Conservation (phyloP, 2,329 filamentous ascomycete species). For the Neofusicoccum cordaticola region DNA sequence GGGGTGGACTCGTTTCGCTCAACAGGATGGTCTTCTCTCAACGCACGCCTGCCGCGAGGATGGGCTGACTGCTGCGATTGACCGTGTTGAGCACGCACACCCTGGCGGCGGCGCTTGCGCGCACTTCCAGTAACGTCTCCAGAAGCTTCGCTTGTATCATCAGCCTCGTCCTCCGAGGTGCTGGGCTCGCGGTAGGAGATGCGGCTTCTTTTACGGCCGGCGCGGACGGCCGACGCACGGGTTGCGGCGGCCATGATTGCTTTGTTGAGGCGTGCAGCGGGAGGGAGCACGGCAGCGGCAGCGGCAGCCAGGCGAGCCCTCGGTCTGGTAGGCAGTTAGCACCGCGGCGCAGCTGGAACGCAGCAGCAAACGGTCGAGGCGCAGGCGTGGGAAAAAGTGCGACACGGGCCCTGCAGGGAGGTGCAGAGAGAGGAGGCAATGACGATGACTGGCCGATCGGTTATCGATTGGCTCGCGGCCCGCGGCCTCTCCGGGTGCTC, state of each 20-base stretch:
- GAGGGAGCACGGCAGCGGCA: background rate
- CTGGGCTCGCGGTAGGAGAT: slow-evolving; percentile 38
- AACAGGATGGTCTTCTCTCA: slow-evolving; percentile 28
- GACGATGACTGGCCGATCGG: slow-evolving; percentile 4
- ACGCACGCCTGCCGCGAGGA: slow-evolving; percentile 21
- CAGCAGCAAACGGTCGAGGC: background rate
- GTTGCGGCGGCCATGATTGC: slow-evolving; percentile 10
- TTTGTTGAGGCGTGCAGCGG: background rate
- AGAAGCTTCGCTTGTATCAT: background rate
- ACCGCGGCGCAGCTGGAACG: background rate
- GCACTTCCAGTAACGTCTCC: background rate
- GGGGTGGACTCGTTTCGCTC: background rate
- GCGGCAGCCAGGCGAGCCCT: background rate
- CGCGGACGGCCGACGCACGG: slow-evolving; percentile 9
- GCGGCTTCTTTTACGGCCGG: slow-evolving; percentile 35
- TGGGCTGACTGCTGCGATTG: background rate
- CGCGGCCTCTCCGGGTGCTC: background rate
- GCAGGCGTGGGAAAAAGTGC: slow-evolving; percentile 5
- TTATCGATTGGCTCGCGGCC: slow-evolving; percentile 6
- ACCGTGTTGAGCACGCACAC: background rate
- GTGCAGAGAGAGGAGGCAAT: background rate
- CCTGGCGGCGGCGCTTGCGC: slow-evolving; percentile 10
- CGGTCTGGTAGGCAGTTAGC: background rate
- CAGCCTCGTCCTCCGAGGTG: slow-evolving; percentile 29
- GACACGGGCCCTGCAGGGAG: background rate